Percentiles rank a stretch among this genome's conserved stretches.
Conservation (phyloP, 2,329 filamentous ascomycete genomes). For the Fusarium equiseti region DNA sequence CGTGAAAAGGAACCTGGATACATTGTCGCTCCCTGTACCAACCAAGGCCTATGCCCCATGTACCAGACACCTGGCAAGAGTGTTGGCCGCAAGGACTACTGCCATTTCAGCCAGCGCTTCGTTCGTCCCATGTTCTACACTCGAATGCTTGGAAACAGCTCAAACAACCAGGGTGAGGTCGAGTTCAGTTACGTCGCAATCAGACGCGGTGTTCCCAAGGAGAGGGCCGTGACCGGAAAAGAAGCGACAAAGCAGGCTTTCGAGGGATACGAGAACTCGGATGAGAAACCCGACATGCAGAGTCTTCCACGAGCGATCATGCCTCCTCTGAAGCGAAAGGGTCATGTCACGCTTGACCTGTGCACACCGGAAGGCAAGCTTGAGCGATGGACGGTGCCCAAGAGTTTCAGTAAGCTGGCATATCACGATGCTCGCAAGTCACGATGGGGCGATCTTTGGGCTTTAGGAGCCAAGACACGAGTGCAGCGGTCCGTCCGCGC, state of each 20-base stretch:
- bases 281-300: slow-evolving; percentile 65
- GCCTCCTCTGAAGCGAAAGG: slow-evolving; percentile 85
- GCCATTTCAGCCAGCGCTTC: slow-evolving; percentile 90
- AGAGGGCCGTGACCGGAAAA: slow-evolving; percentile 59
- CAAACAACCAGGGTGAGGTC: slow-evolving; percentile 89
- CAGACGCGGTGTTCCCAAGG: slow-evolving; percentile 73
- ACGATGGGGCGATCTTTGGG: slow-evolving; percentile 94
- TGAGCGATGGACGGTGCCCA: slow-evolving; percentile 93
- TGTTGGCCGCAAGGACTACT: slow-evolving; percentile 86
- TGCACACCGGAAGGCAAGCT: slow-evolving; percentile 88
- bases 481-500: slow-evolving; percentile 71
- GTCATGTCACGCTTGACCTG: slow-evolving; percentile 89
- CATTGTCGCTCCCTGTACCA: slow-evolving; percentile 85
- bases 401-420: slow-evolving; percentile 81
- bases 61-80: slow-evolving; percentile 78
- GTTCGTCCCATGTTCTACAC: slow-evolving; percentile 87
- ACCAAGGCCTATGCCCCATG: slow-evolving; percentile 90
- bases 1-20: slow-evolving; percentile 69
- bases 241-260: slow-evolving; percentile 76
- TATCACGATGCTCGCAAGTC: slow-evolving; percentile 94
- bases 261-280: slow-evolving; percentile 72
- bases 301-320: slow-evolving; percentile 83
- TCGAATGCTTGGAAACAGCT: slow-evolving; percentile 74
- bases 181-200: slow-evolving; percentile 91
- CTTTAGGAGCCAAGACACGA: slow-evolving; percentile 90